A percentile compares a stretch with the other conserved stretches of the same genome.
phyloP scores from a whole-genome alignment of 495 filamentous ascomycete species.

The Aspergillus saccharolyticus region DNA sequence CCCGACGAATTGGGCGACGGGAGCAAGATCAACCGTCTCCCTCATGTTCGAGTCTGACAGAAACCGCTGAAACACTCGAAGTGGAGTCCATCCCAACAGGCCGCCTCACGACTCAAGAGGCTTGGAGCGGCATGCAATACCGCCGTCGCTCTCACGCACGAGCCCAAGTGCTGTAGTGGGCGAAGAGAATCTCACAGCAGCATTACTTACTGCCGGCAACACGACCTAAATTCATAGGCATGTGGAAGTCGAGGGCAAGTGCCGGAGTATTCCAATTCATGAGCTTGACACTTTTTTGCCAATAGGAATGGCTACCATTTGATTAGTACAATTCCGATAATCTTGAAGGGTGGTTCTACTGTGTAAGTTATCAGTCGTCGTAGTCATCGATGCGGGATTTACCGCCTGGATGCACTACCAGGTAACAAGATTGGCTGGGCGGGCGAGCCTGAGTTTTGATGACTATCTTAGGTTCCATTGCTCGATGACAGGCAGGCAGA shows the following conservation, averaged over 20 bases:
- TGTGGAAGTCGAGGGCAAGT: too few species aligned
- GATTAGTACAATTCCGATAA: not conserved
- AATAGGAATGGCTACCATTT: not conserved
- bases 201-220: too few species aligned
- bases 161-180: not conserved
- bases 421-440: not conserved
- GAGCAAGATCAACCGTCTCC: not conserved
- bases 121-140: slow-evolving; percentile 5
- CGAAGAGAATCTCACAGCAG: too few species aligned
- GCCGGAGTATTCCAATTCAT: not conserved
- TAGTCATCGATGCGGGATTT: not conserved
- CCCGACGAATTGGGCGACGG: slow-evolving; percentile 1
- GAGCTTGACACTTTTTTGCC: not conserved
- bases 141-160: slow-evolving; percentile 1
- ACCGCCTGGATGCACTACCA: not conserved
- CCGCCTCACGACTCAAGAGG: slow-evolving; percentile 8
- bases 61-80: slow-evolving; percentile 13
- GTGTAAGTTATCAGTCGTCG: not conserved
- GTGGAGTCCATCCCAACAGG: slow-evolving; percentile 5
- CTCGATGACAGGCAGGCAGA: not conserved
- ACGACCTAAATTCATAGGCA: too few species aligned
- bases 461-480: not conserved
- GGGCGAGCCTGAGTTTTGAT: not conserved
- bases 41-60: slow-evolving; percentile 3
- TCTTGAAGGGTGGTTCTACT: not conserved